These are phyloP conservation scores for Uronychia setigera DNA, from an alignment of 73 alveolate genomes.

Conservation along the genomic window DNA sequence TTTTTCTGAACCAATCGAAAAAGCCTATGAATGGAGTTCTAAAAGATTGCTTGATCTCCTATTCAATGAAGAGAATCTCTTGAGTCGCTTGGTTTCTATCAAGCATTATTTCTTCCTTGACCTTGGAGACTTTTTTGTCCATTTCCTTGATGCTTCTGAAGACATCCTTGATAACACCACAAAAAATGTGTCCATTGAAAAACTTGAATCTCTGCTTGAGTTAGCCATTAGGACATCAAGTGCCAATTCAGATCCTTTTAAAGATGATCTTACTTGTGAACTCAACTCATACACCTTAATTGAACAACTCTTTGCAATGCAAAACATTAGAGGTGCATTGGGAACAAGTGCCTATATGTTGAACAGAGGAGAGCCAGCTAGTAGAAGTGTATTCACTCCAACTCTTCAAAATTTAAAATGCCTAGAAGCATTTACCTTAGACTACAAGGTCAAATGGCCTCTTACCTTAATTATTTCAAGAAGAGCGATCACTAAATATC, in stretches of 20 bases:
- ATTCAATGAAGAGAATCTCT: constrained; percentile 63
- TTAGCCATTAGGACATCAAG: constrained; percentile 81
- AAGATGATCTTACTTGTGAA: constrained; percentile 82
- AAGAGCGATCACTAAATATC: constrained; percentile 85
- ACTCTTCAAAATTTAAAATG: constrained; percentile 70
- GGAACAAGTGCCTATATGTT: constrained; percentile 50
- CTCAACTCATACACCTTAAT: constrained; percentile 67
- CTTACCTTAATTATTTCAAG: constrained; percentile 85
- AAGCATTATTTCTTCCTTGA: constrained; percentile 81
- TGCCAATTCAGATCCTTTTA: constrained; percentile 77
- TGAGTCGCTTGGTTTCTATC: constrained; percentile 68
- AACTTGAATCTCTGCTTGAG: constrained; percentile 74
- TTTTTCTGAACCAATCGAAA: constrained; percentile 71
- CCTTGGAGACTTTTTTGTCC: constrained; percentile 81
- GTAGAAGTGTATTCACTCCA: constrained; percentile 19
- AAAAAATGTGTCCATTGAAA: constrained; percentile 62
- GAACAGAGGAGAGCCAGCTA: constrained; percentile 38
- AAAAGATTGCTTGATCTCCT: constrained; percentile 53
- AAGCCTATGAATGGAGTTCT: constrained; percentile 80
- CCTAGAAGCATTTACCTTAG: constrained; percentile 85
- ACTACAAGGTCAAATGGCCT: constrained; percentile 94
- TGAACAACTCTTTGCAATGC: constrained; percentile 70
- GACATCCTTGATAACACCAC: constrained; percentile 64
- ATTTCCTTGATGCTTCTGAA: constrained; percentile 82
- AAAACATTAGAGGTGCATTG: constrained; percentile 71